Base-by-base conservation (phyloP, 371 early-diverging fungal species). In the Mucor velutinosus region DNA sequence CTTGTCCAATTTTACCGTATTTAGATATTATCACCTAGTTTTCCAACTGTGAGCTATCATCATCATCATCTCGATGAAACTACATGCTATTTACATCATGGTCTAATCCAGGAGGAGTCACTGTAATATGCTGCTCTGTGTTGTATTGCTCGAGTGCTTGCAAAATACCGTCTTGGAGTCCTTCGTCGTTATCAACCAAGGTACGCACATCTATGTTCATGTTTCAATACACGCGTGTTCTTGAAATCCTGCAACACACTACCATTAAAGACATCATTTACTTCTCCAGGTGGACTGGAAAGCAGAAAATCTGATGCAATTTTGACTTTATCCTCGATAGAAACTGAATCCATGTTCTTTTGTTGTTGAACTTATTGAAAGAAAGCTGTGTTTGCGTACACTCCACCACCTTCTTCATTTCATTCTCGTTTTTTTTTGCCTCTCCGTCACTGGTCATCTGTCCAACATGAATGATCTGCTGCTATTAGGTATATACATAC, bases 251-350 rank as follows among this genome's bases (percentile, higher is more conserved):
- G 6, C 2, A 7, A 3, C 21, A 14, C 23, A n/a, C 2, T 86
- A 95, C 97, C 97, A 67, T 94, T 95, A 71, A 94, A 94, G 17
- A 98, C 96, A 76, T 97, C 96, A 76, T 93, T 92, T n/a, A 97
- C 88, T 86, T 97, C 97, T 51, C 99, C 99, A 8, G 99, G 99
- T 23, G 99, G 99, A 59, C 93, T 90, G 33, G 90, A 88, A 57
- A 90, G 80, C 30, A 98, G 80, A 67, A 98, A 94, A 27, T 82
- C 77, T n/a, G 90, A 83, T 25, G 92, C 95, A 66, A 94, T 93
- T 61, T 89, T 83, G 33, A 96, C 83, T 71, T 89, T 91, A 62
- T 91, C 89, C 63, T 89, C 87, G 32, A 73, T 66, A 32, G 77
- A 66, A 25, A 67, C 43, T 32, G 61, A 66, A 35, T 45, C 57